A percentile compares a stretch with the other conserved stretches of the same genome.
These are phyloP conservation scores for Rachicladosporium sp. DNA, from an alignment of 2,329 filamentous ascomycete genomes.

Conservation along the genomic window DNA sequence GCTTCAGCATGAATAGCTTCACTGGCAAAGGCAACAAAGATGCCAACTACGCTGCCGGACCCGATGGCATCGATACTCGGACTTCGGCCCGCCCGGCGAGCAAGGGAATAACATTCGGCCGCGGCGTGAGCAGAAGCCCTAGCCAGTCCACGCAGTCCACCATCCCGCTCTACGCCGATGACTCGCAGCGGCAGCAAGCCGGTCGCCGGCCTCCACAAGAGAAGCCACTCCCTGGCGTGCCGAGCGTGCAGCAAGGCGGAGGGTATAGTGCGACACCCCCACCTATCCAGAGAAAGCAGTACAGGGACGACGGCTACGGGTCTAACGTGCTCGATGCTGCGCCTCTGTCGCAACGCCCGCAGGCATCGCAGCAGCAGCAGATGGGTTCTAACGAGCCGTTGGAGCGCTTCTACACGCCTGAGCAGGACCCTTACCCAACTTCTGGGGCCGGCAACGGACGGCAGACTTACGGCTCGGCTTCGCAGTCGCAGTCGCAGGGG, in stretches of 20 bases:
- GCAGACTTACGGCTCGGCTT: too few species aligned
- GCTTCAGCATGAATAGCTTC: slow-evolving; percentile 35
- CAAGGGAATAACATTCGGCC: slow-evolving; percentile 32
- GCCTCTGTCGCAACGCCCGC: too few species aligned
- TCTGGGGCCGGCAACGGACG: too few species aligned
- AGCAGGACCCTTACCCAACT: slow-evolving; percentile 7
- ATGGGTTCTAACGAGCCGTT: slow-evolving; percentile 12
- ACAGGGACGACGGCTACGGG: slow-evolving; percentile 19
- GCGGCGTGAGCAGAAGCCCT: slow-evolving; percentile 30
- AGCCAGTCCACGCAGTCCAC: slow-evolving; percentile 34
- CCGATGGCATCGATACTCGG: too few species aligned
- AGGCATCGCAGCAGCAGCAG: too few species aligned
- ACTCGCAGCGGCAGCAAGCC: slow-evolving; percentile 1
- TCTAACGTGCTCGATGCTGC: too few species aligned
- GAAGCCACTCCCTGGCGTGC: slow-evolving; percentile 9
- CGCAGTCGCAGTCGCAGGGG: slow-evolving; percentile 1
- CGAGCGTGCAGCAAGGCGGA: slow-evolving; percentile 12
- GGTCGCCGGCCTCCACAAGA: slow-evolving; percentile 10
- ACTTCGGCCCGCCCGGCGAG: slow-evolving; percentile 19
- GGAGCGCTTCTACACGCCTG: slow-evolving; percentile 21
- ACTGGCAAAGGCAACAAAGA: slow-evolving; percentile 23
- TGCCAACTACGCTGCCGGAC: too few species aligned
- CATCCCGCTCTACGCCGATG: slow-evolving; percentile 32
- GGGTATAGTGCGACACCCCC: slow-evolving; percentile 8
- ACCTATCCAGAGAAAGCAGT: slow-evolving; percentile 18